Conservation (phyloP, 179 eudicot species). For the Beta corolliflora region DNA sequence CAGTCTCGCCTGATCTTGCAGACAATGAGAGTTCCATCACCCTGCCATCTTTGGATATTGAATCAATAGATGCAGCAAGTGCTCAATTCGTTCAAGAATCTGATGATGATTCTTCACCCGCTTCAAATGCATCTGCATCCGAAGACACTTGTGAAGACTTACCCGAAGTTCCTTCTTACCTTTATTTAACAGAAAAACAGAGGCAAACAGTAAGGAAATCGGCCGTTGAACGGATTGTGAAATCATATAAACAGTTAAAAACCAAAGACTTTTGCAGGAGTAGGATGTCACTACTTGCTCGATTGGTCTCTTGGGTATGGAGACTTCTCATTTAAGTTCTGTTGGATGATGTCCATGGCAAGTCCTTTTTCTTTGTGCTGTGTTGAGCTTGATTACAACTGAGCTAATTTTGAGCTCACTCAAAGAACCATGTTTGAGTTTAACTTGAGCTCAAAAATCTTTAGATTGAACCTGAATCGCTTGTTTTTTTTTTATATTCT, state of each 20-base stretch:
- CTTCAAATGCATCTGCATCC: constrained; percentile 39
- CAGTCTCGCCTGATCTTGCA: constrained; percentile 36
- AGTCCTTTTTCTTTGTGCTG: background rate
- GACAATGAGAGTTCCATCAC: constrained; percentile 42
- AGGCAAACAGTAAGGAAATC: constrained; percentile 47
- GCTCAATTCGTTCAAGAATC: constrained; percentile 42
- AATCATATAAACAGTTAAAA: constrained; percentile 48
- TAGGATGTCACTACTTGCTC: constrained; percentile 76
- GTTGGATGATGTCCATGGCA: constrained; percentile 16
- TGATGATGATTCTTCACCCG: constrained; percentile 62
- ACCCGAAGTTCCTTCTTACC: constrained; percentile 59
- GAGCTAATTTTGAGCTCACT: background rate
- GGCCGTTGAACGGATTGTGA: constrained; percentile 66
- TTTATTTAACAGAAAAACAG: constrained; percentile 66
- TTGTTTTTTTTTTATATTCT: background rate
- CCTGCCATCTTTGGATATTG: constrained; percentile 35
- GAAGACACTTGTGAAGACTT: constrained; percentile 65
- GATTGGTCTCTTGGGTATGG: constrained; percentile 90
- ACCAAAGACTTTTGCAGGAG: constrained; percentile 50
- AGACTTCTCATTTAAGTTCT: constrained; percentile 17
- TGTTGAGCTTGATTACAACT: background rate
- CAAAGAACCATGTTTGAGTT: background rate
- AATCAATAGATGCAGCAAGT: constrained; percentile 40
- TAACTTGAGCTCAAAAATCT: background rate
- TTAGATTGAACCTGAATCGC: background rate